Evolutionary conservation across 1,284 basidiomycete species (phyloP).

Genomic region (Marasmius sp.): DNA sequence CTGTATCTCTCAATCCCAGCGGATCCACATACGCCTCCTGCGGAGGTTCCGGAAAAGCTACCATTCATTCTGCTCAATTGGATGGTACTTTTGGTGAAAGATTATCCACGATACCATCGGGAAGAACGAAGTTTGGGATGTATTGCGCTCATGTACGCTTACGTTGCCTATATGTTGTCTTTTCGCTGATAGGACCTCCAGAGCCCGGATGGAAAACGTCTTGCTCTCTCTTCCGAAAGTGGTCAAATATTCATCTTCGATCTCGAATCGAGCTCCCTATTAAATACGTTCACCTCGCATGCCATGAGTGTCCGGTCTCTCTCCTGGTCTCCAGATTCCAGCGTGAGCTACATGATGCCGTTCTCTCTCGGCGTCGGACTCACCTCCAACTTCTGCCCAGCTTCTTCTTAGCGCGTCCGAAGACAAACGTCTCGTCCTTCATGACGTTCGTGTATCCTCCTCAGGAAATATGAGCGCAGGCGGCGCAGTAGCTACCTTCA

Average conservation of each 20-base stretch:
- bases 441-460: conserved; percentile 72
- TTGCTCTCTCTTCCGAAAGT: conserved; percentile 78
- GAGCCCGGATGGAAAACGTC: conserved; percentile 81
- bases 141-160: conserved; percentile 70
- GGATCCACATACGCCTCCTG: conserved; percentile 76
- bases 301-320: conserved; percentile 83
- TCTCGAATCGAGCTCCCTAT: conserved; percentile 60
- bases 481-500: conserved; percentile 72
- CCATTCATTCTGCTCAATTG: conserved; percentile 60
- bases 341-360: conserved; percentile 26
- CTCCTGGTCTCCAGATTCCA: conserved; percentile 80
- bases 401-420: conserved; percentile 84
- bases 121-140: conserved; percentile 83
- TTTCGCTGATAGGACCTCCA: conserved; percentile 28
- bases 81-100: conserved; percentile 61
- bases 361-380: neutral
- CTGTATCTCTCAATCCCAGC: conserved; percentile 75
- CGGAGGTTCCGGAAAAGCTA: conserved; percentile 72
- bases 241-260: conserved; percentile 86
- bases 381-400: conserved; percentile 35
- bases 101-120: conserved; percentile 57
- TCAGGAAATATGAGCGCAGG: conserved; percentile 71
- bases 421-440: conserved; percentile 82
- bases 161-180: conserved; percentile 5
- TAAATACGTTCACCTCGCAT: conserved; percentile 77